Conservation (phyloP, 192 early-diverging fungal genomes). For the Helicostylum pulchrum region DNA sequence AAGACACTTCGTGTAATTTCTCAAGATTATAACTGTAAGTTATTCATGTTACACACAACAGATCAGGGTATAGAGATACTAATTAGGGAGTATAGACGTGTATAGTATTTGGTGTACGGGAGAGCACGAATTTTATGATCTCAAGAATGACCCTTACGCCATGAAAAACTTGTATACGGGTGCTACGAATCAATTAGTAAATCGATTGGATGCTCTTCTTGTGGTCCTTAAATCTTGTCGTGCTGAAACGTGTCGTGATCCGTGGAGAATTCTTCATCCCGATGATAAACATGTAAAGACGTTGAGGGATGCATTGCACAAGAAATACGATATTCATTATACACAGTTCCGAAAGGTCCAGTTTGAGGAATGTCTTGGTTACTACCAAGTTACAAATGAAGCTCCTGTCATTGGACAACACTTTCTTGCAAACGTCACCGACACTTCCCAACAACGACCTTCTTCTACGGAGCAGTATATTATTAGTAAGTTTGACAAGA, state of each 20-base stretch:
- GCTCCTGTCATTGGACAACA: conserved; percentile 23
- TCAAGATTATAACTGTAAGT: conserved; percentile 41
- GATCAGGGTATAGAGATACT: neutral
- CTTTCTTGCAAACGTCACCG: conserved; percentile 11
- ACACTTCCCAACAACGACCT: neutral
- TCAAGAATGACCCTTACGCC: conserved; percentile 57
- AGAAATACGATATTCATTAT: conserved; percentile 50
- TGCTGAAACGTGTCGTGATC: conserved; percentile 51
- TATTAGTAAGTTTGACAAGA: neutral
- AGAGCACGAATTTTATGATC: conserved; percentile 55
- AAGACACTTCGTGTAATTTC: conserved; percentile 54
- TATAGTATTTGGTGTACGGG: conserved; percentile 57
- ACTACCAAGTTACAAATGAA: conserved; percentile 21
- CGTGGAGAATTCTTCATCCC: conserved; percentile 53
- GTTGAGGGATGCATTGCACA: conserved; percentile 9
- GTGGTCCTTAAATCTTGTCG: conserved; percentile 49
- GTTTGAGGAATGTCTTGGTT: conserved; percentile 23
- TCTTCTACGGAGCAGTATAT: no score
- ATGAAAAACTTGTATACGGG: conserved; percentile 49
- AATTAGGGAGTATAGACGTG: conserved; percentile 19
- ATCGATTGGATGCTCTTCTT: conserved; percentile 57
- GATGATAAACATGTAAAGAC: conserved; percentile 19
- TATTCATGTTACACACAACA: no score
- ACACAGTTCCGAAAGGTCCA: conserved; percentile 39
- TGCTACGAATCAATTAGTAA: conserved; percentile 34